These are phyloP conservation scores for Epichloe sp. DNA, from an alignment of 2,329 filamentous ascomycete genomes.

Conservation along the genomic window DNA sequence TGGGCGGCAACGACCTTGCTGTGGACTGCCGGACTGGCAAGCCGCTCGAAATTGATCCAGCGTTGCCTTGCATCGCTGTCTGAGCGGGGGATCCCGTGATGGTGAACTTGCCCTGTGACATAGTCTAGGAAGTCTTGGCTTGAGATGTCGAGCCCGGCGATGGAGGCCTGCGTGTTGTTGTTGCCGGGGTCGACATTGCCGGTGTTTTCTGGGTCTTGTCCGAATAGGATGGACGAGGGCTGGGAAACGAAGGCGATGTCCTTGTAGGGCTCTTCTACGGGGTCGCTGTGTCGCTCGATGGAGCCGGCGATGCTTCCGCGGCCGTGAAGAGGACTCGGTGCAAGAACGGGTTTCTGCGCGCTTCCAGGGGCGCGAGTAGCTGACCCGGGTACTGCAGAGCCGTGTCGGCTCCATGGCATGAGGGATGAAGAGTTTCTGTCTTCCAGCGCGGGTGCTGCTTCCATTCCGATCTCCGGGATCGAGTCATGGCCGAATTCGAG, in stretches of 20 bases:
- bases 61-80: constrained; percentile 18
- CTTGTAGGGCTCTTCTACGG: constrained; percentile 17
- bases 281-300: constrained; percentile 36
- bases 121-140: constrained; percentile 33
- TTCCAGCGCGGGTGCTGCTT: constrained; percentile 50
- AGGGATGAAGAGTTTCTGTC: constrained; percentile 47
- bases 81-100: constrained; percentile 19
- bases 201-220: constrained; percentile 8
- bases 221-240: constrained; percentile 19
- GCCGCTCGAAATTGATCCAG: constrained; percentile 53
- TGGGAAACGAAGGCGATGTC: constrained; percentile 22
- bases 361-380: constrained; percentile 28
- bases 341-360: constrained; percentile 19
- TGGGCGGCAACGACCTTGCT: constrained; percentile 56
- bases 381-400: constrained; percentile 33
- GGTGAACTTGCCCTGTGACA: constrained; percentile 22
- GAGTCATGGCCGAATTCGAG: constrained; percentile 25
- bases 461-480: constrained; percentile 54
- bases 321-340: constrained; percentile 25
- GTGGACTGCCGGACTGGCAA: constrained; percentile 45
- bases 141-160: constrained; percentile 28
- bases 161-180: constrained; percentile 19
- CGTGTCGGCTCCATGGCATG: constrained; percentile 38
- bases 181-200: constrained; percentile 9
- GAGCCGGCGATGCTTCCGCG: constrained; percentile 24